A percentile compares a stretch with the other conserved stretches of the same genome.
These are phyloP conservation scores for Acrocalymma vagum DNA, from an alignment of 2,329 filamentous ascomycete genomes.

Conservation along the genomic window DNA sequence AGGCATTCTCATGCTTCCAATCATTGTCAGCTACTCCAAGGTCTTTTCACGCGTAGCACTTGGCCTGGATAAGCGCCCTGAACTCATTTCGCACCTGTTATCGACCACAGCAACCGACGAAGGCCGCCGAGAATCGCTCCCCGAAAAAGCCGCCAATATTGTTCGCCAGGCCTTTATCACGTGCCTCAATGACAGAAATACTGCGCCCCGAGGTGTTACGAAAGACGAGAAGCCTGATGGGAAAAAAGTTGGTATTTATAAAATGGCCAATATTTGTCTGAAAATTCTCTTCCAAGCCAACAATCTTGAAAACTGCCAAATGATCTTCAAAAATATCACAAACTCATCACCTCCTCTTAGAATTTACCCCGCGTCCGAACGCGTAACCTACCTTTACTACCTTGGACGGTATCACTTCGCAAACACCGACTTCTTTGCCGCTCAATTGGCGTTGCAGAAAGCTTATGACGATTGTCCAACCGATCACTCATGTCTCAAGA, in stretches of 20 bases:
- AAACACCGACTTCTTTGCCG: constrained; percentile 82
- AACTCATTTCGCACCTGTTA: constrained; percentile 74
- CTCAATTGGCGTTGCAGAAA: constrained; percentile 76
- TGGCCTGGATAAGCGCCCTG: constrained; percentile 80
- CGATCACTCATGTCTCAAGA: constrained; percentile 60
- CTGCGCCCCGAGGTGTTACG: constrained; percentile 64
- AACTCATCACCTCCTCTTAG: constrained; percentile 82
- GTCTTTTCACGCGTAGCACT: constrained; percentile 85
- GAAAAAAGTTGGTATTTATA: constrained; percentile 87
- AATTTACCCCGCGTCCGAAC: constrained; percentile 84
- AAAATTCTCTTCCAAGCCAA: constrained; percentile 89
- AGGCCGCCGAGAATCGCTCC: constrained; percentile 77
- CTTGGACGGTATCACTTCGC: constrained; percentile 89
- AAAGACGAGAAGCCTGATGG: constrained; percentile 75
- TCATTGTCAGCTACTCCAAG: constrained; percentile 82
- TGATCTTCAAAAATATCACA: constrained; percentile 88
- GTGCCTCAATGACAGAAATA: constrained; percentile 82
- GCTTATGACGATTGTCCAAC: constrained; percentile 78
- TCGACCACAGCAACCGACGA: constrained; percentile 63
- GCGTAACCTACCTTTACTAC: constrained; percentile 94
- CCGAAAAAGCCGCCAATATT: constrained; percentile 87
- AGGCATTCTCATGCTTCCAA: constrained; percentile 82
- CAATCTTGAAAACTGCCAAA: constrained; percentile 83
- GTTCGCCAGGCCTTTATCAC: constrained; percentile 92
- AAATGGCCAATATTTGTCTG: constrained; percentile 88